Base-by-base conservation (phyloP, 768 basidiomycete genomes). In the Russula dissimulans region DNA sequence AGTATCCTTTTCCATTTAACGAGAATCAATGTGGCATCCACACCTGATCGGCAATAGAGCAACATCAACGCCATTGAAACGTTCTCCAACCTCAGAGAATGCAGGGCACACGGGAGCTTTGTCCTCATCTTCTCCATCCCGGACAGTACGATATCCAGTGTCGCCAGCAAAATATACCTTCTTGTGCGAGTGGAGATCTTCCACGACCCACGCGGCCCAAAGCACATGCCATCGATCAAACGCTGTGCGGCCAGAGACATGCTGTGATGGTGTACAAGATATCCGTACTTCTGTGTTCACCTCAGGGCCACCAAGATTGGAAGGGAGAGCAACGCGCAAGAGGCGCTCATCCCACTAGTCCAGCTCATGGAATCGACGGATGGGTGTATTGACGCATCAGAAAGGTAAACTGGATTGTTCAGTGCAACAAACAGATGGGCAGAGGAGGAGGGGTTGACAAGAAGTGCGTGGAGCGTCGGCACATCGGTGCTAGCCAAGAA, bases 41-140 rank as follows among this genome's bases (percentile, higher is more conserved):
- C 72, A 79, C 78, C 84, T 80, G 18, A 87, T 87, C 0, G 87
- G 87, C 59, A 89, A 83, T 69, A 87, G 69, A 4, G 84, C 84
- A 34, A 88, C 71, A 67, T 89, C 86, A 64, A 89, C 84, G 0
- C 77, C 85, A 62, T 82, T 2, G 22, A 26, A 82, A 11, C 68
- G 69, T 50, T 79, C 74, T 2, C 88, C 89, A 53, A 91, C 84
- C 69, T 86, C 79, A 67, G 78, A 78, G 70, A 91, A 91, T 4
- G 79, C 87, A 5, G 88, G 89, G 68, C 88, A 90, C 11, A 76
- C 71, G 0, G 85, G 80, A 2, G 79, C 75, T n/a, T 71, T 70
- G 1, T 79, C 69, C 78, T 81, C 64, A 76, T 78, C 69, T 54
- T 80, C 74, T 0, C 76, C 78, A 61, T 72, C 74, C 49, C 61